Conservation (phyloP, 1,284 basidiomycete genomes). For the Ustanciosporium gigantosporum region DNA sequence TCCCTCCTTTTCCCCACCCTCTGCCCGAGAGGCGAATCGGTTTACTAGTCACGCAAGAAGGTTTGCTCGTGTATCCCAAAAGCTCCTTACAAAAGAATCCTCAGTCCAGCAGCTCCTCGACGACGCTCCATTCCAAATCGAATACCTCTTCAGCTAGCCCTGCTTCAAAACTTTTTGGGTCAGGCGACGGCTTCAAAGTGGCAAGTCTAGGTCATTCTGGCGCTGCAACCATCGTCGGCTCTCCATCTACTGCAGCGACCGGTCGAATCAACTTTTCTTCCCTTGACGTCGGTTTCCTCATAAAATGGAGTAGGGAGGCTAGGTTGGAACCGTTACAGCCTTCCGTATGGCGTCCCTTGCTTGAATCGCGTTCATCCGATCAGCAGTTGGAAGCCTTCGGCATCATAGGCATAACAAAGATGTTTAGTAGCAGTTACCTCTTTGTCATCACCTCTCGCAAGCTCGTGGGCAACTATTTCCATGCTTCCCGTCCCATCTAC, state of each 20-base stretch:
- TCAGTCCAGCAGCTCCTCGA: slow-evolving; percentile 5
- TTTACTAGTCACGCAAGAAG: slow-evolving; percentile 25
- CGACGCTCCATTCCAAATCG: slow-evolving; percentile 6
- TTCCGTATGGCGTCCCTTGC: slow-evolving; percentile 7
- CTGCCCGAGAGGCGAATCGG: slow-evolving; percentile 36
- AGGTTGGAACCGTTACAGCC: slow-evolving; percentile 15
- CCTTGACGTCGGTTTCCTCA: slow-evolving; percentile 25
- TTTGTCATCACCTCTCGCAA: slow-evolving; percentile 49
- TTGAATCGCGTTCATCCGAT: slow-evolving; percentile 6
- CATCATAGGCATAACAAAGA: slow-evolving; percentile 34
- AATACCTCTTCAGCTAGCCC: neutral
- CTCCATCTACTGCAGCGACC: neutral
- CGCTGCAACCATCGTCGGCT: slow-evolving; percentile 2
- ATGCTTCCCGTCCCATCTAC: slow-evolving; percentile 40
- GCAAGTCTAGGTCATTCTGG: slow-evolving; percentile 19
- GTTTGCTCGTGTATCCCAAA: slow-evolving; percentile 34
- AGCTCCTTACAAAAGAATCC: slow-evolving; percentile 4
- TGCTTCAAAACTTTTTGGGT: slow-evolving; percentile 9
- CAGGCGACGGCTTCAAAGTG: slow-evolving; percentile 33
- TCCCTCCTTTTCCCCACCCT: slow-evolving; percentile 43
- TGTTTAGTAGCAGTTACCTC: slow-evolving; percentile 52
- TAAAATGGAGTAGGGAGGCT: slow-evolving; percentile 32
- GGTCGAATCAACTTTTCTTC: slow-evolving; percentile 11
- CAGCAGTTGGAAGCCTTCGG: slow-evolving; percentile 29
- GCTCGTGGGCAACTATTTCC: slow-evolving; percentile 44